A percentile compares a stretch with the other conserved stretches of the same genome.
phyloP scores from a whole-genome alignment of 345 rosid genomes.

The Erysimum cheiranthoides region DNA sequence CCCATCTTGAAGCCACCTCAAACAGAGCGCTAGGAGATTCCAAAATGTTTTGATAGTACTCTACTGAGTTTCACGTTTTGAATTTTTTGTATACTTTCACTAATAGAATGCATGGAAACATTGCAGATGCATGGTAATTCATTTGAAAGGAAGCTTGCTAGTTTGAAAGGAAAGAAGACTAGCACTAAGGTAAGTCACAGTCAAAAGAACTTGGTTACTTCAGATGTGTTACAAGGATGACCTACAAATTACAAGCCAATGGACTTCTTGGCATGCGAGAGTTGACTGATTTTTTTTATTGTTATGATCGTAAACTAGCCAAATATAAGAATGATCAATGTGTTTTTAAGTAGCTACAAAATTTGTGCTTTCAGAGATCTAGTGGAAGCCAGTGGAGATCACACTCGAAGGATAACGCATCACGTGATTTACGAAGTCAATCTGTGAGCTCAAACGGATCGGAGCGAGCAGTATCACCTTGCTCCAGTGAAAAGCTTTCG shows the following conservation, averaged over 20 bases:
- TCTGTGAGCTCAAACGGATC: conserved; percentile 63
- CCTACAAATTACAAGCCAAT: conserved; percentile 3
- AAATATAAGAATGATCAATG: conserved; percentile 16
- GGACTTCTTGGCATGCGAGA: not conserved
- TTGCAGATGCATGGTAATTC: conserved; percentile 86
- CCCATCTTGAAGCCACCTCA: conserved; percentile 6
- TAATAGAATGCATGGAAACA: conserved; percentile 11
- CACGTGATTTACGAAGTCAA: conserved; percentile 59
- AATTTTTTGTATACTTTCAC: not conserved
- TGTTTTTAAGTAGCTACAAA: conserved; percentile 22
- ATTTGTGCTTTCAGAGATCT: conserved; percentile 49
- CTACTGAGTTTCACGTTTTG: not conserved
- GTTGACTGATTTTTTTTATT: not conserved
- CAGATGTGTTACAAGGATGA: not conserved
- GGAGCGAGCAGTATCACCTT: conserved; percentile 53
- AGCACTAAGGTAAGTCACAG: conserved; percentile 53
- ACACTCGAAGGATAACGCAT: conserved; percentile 53
- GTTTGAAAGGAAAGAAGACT: conserved; percentile 61
- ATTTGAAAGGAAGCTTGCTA: conserved; percentile 84
- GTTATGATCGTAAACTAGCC: not conserved
- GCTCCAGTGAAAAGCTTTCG: conserved; percentile 41
- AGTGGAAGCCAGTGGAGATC: conserved; percentile 55
- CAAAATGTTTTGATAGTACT: conserved; percentile 9
- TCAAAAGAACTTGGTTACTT: conserved; percentile 3
- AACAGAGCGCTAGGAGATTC: not conserved